A percentile compares a stretch with the other conserved stretches of the same genome.
Conservation (phyloP, 2,329 filamentous ascomycete species). For the Fusarium sp. region DNA sequence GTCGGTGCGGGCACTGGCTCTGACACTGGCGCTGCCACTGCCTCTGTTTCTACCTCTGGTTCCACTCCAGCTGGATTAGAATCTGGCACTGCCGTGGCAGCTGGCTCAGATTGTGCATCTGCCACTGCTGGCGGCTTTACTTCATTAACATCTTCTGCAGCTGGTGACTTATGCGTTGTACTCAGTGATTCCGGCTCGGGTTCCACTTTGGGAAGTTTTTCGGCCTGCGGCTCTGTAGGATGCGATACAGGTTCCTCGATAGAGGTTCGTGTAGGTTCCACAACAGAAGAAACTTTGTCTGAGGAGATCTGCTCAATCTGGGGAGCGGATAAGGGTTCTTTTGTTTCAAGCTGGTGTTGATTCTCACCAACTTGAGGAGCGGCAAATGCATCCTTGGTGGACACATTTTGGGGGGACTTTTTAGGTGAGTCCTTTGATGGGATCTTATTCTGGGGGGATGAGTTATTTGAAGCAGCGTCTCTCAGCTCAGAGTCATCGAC, state of each 20-base stretch:
- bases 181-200: slow-evolving; percentile 16
- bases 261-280: slow-evolving; percentile 27
- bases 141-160: neutral
- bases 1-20: neutral
- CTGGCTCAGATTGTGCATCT: slow-evolving; percentile 7
- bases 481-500: slow-evolving; percentile 45
- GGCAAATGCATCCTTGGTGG: slow-evolving; percentile 21
- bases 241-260: slow-evolving; percentile 22
- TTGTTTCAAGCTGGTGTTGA: neutral
- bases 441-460: slow-evolving; percentile 42
- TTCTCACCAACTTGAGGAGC: slow-evolving; percentile 11
- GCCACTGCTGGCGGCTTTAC: neutral
- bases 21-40: neutral
- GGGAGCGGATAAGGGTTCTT: slow-evolving; percentile 4
- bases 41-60: neutral
- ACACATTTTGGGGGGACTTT: slow-evolving; percentile 16
- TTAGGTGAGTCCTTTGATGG: slow-evolving; percentile 27
- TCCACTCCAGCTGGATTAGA: neutral
- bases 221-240: slow-evolving; percentile 29
- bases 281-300: slow-evolving; percentile 10
- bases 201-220: slow-evolving; percentile 34
- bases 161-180: slow-evolving; percentile 11
- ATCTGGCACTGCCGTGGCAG: neutral
- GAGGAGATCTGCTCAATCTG: slow-evolving; percentile 5
- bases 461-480: slow-evolving; percentile 41